phyloP scores from a whole-genome alignment of 768 basidiomycete species.

The Phylloporus sp. region DNA sequence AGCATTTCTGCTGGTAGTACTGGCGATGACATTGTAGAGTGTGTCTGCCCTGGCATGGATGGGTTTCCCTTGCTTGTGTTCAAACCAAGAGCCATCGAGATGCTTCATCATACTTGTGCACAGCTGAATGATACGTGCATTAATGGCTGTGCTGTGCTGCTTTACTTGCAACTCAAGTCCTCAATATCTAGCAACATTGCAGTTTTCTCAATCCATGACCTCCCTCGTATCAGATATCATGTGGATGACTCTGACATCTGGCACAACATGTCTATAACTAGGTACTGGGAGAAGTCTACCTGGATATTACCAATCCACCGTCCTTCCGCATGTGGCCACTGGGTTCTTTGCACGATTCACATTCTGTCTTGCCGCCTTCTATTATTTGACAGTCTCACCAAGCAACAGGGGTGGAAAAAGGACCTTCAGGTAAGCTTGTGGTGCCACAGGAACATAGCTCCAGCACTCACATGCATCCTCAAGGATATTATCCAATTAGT shows the following conservation, averaged over 20 bases:
- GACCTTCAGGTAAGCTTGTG: background rate
- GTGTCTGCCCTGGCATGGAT: background rate
- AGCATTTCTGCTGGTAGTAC: too few relatives aligned
- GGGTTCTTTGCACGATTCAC: conserved; percentile 1
- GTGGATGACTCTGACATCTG: conserved; percentile 15
- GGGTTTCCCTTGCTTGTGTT: background rate
- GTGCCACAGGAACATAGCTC: too few relatives aligned
- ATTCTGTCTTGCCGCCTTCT: background rate
- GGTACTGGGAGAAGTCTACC: background rate
- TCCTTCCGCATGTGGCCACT: background rate
- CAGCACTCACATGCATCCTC: too few relatives aligned
- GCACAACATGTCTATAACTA: conserved; percentile 2
- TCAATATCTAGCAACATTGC: background rate
- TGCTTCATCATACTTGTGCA: background rate
- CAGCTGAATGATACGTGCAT: background rate
- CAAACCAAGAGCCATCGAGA: background rate
- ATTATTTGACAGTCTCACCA: conserved; percentile 1
- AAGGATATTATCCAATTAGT: too few relatives aligned
- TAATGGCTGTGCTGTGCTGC: background rate
- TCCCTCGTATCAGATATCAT: background rate
- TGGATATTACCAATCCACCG: background rate
- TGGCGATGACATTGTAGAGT: background rate
- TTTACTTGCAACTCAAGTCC: background rate
- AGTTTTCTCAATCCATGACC: conserved; percentile 4
- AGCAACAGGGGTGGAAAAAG: background rate